Evolutionary conservation across 1,284 basidiomycete species (phyloP).

Genomic region (Athelia psychrophila): DNA sequence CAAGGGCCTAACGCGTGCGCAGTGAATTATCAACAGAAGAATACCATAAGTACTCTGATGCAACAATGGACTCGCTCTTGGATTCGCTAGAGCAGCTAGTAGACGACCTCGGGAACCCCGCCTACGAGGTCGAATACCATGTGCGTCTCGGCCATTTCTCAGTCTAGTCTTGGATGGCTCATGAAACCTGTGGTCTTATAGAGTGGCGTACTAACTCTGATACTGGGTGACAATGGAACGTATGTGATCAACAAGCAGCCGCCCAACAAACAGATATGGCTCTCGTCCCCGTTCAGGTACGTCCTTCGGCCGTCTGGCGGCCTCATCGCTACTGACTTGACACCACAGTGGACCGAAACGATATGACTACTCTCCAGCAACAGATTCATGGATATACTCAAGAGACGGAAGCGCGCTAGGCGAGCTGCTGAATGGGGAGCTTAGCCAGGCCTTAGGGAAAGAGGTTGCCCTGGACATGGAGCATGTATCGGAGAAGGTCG

Average conservation of each 20-base stretch:
- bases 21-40: slow-evolving; percentile 61
- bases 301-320: slow-evolving; percentile 12
- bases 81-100: slow-evolving; percentile 79
- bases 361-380: slow-evolving; percentile 68
- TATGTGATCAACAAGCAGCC: slow-evolving; percentile 99
- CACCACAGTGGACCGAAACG: slow-evolving; percentile 80
- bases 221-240: slow-evolving; percentile 85
- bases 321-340: slow-evolving; percentile 5
- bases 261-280: slow-evolving; percentile 98
- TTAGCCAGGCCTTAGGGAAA: slow-evolving; percentile 37
- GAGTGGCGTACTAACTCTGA: slow-evolving; percentile 90
- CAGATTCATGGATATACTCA: slow-evolving; percentile 75
- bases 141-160: slow-evolving; percentile 48
- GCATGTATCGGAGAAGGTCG: slow-evolving; percentile 26
- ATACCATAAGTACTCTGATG: slow-evolving; percentile 81
- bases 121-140: slow-evolving; percentile 91
- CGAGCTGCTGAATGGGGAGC: slow-evolving; percentile 66
- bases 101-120: slow-evolving; percentile 55
- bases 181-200: slow-evolving; percentile 27
- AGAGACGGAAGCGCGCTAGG: slow-evolving; percentile 66
- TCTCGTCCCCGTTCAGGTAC: slow-evolving; percentile 86
- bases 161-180: slow-evolving; percentile 6
- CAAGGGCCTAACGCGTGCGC: not conserved
- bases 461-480: slow-evolving; percentile 30
- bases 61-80: slow-evolving; percentile 80